Evolutionary conservation across 2,329 filamentous ascomycete genomes (phyloP), one percentile per base, ranked within the genome.

Genomic region (Colletotrichum noveboracense): DNA sequence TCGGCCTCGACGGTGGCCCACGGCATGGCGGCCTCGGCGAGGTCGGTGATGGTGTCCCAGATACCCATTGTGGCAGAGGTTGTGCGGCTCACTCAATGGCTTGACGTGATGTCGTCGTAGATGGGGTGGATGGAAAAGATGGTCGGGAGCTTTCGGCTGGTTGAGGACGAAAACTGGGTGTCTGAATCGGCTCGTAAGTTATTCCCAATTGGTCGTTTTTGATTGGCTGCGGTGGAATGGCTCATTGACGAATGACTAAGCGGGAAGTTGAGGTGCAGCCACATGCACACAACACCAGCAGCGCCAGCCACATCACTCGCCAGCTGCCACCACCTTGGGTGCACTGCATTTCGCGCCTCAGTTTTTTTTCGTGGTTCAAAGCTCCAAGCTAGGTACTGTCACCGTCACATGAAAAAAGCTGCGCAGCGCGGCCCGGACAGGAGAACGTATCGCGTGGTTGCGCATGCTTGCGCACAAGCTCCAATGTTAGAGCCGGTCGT

Each of bases 1-100:
- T 93, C 92, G 79, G 92, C 92, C 84, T 93, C 90, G 79, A 88
- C 91, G 79, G 89, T 89, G 84, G 87, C 88, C 92, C 92, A 93
- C 83, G 92, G 92, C 86, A 89, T 88, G 79, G 90, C 91, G 78
- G 91, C 91, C 86, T 93, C 91, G 82, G 92, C 86, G 83, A 93
- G 87, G 83, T 93, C 92, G 82, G 88, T 88, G 82, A 92, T 89
- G 79, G 89, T 86, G 85, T 93, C 91, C 90, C 91, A 93, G 87
- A 93, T 88, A 87, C 91, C 91, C 92, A 93, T 93, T 85, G 85
- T 86, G 87, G 84, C 82, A 79, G 78, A 83, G 84, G 78, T 84
- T 81, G 84, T 85, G 81, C 81, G 58, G 67, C 67, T 70, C 67
- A 83, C 83, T 82, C 79, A 73, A 76, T 75, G 66, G 66, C 71